Conservation (phyloP, 2,329 filamentous ascomycete species). For the Trichoderma sp. region DNA sequence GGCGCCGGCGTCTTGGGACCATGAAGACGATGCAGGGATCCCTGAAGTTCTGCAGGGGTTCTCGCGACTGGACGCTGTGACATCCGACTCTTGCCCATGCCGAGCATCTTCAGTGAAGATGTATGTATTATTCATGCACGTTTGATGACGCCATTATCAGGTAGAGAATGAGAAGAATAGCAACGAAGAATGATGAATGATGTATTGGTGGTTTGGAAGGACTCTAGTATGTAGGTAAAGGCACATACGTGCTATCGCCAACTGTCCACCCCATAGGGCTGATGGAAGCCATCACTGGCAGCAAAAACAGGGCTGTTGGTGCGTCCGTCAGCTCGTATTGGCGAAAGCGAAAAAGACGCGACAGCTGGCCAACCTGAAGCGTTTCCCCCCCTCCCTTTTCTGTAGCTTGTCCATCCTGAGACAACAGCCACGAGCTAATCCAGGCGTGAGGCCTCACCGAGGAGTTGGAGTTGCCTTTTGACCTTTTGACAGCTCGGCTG, state of each 20-base stretch:
- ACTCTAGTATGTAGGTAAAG: too few species aligned
- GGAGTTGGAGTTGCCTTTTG: not conserved
- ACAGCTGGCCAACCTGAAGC: slow-evolving; percentile 14
- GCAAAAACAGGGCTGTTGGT: not conserved
- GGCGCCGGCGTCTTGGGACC: slow-evolving; percentile 4
- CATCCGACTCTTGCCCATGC: not conserved
- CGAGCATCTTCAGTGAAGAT: not conserved
- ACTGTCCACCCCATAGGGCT: slow-evolving; percentile 7
- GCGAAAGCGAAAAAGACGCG: not conserved
- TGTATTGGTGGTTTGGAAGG: too few species aligned
- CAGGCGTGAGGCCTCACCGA: slow-evolving; percentile 12
- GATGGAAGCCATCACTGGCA: slow-evolving; percentile 6
- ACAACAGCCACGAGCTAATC: slow-evolving; percentile 1
- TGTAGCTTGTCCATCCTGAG: not conserved
- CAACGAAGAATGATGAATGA: not conserved
- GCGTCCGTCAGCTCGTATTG: slow-evolving; percentile 7
- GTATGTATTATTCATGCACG: slow-evolving; percentile 5
- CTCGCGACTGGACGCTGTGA: slow-evolving; percentile 6
- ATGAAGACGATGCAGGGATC: not conserved
- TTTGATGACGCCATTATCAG: slow-evolving; percentile 10
- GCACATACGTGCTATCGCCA: too few species aligned
- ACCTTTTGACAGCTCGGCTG: not conserved
- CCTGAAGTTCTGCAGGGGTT: slow-evolving; percentile 3
- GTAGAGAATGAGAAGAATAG: not conserved
- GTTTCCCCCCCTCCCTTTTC: not conserved